Percentiles rank a stretch among this genome's conserved stretches.
Evolutionary conservation across 1,139 yeast species (phyloP).

Genomic region (Schizosaccharomyces versatilis): DNA sequence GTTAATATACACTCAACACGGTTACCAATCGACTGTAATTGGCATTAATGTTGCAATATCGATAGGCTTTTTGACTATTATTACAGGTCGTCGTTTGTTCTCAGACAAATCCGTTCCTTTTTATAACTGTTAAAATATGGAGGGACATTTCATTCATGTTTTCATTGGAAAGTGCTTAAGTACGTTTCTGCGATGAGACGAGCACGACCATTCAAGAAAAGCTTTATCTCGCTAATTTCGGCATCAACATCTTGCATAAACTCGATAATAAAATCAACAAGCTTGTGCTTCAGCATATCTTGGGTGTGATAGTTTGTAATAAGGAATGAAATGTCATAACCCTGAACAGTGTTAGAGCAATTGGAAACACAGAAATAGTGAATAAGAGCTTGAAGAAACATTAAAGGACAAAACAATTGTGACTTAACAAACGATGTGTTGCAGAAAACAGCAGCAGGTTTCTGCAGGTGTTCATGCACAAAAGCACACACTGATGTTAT

Average conservation of each 20-base stretch:
- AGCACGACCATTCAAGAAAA: conserved; percentile 90
- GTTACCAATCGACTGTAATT: too few species aligned
- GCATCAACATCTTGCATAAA: conserved; percentile 98
- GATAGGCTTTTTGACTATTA: too few species aligned
- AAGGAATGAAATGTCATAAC: conserved; percentile 81
- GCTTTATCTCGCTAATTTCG: conserved; percentile 94
- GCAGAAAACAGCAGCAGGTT: neutral
- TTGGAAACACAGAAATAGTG: neutral
- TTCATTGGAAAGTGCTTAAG: conserved; percentile 4
- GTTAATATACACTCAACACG: too few species aligned
- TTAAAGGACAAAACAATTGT: neutral
- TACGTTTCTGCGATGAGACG: conserved; percentile 71
- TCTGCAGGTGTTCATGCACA: neutral
- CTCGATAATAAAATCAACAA: conserved; percentile 83
- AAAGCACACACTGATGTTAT: neutral
- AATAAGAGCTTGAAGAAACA: neutral
- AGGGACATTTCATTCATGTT: neutral
- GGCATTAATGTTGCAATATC: too few species aligned
- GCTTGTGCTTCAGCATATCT: conserved; percentile 80
- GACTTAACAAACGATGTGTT: too few species aligned
- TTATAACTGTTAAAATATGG: too few species aligned
- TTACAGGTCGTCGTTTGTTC: too few species aligned
- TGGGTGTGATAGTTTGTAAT: conserved; percentile 90
- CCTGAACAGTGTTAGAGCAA: conserved; percentile 18
- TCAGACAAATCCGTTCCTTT: too few species aligned